These are phyloP conservation scores for Lycium ferocissimum DNA, from an alignment of 257 asterid species.

Conservation along the genomic window DNA sequence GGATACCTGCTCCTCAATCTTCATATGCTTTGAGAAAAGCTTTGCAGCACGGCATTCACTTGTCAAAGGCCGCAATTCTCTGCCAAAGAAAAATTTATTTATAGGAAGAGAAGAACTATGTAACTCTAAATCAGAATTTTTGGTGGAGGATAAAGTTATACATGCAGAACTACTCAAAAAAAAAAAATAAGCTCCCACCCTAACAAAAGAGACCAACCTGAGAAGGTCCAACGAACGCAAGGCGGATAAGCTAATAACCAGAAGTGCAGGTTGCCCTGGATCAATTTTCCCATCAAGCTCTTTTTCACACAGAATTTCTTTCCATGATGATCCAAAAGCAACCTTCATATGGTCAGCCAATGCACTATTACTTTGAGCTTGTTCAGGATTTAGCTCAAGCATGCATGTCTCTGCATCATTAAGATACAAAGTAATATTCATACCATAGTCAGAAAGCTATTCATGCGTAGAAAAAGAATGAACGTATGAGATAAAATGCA, in stretches of 20 bases:
- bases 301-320: slow-evolving; percentile 63
- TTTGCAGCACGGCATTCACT: slow-evolving; percentile 90
- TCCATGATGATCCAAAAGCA: slow-evolving; percentile 85
- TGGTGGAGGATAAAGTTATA: neutral
- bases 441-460: neutral
- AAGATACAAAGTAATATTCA: neutral
- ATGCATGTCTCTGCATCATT: slow-evolving; percentile 59
- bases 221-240: slow-evolving; percentile 77
- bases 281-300: slow-evolving; percentile 61
- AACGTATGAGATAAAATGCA: neutral
- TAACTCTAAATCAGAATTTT: neutral
- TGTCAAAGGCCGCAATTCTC: slow-evolving; percentile 85
- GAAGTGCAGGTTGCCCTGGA: slow-evolving; percentile 88
- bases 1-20: slow-evolving; percentile 94
- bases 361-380: slow-evolving; percentile 44
- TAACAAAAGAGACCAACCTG: slow-evolving; percentile 55
- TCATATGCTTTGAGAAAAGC: slow-evolving; percentile 96
- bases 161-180: neutral
- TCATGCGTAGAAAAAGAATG: neutral
- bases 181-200: neutral
- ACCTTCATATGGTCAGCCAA: slow-evolving; percentile 68
- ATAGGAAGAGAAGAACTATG: neutral
- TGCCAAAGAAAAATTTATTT: slow-evolving; percentile 41
- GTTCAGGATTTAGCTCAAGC: slow-evolving; percentile 56
- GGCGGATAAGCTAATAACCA: slow-evolving; percentile 83